Percentiles rank a stretch among this genome's conserved stretches.
These are phyloP conservation scores for Pezicula neosporulosa DNA, from an alignment of 2,329 filamentous ascomycete species.

Conservation along the genomic window DNA sequence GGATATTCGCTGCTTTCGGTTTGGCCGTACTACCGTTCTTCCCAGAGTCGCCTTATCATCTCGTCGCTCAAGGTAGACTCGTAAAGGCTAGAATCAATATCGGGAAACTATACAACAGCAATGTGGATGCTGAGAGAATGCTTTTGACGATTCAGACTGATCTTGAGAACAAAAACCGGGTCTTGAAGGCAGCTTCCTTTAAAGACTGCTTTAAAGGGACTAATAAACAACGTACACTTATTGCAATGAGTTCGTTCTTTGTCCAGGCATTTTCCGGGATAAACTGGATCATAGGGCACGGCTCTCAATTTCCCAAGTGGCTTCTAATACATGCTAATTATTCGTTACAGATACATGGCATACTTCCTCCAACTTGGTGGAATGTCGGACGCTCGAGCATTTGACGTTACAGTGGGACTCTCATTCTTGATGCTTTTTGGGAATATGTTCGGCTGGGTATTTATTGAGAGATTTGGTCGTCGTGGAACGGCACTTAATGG, in stretches of 20 bases:
- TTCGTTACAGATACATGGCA: conserved; percentile 11
- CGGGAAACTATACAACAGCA: conserved; percentile 4
- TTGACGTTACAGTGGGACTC: conserved; percentile 24
- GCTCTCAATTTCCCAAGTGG: not conserved
- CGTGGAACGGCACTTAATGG: conserved; percentile 23
- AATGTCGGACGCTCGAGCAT: conserved; percentile 17
- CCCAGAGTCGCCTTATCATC: conserved; percentile 45
- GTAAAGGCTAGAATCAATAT: conserved; percentile 12
- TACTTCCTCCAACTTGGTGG: conserved; percentile 29
- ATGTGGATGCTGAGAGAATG: conserved; percentile 5
- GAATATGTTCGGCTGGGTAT: conserved; percentile 29
- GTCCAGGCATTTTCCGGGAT: conserved; percentile 28
- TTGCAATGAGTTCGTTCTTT: conserved; percentile 28
- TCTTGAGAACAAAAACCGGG: not conserved
- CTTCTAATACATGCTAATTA: not conserved
- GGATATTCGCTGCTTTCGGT: conserved; percentile 44
- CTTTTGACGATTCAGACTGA: conserved; percentile 8
- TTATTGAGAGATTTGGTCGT: conserved; percentile 28
- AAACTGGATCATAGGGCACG: conserved; percentile 28
- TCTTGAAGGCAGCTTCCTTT: conserved; percentile 1
- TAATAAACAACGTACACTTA: conserved; percentile 17
- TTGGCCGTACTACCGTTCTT: conserved; percentile 39
- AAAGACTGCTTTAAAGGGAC: conserved; percentile 17
- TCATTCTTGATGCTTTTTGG: conserved; percentile 27
- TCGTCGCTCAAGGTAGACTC: conserved; percentile 27